Evolutionary conservation across 2,329 filamentous ascomycete species (phyloP), one percentile per base, ranked within the genome.

Genomic region (Pseudomassariella vexata): DNA sequence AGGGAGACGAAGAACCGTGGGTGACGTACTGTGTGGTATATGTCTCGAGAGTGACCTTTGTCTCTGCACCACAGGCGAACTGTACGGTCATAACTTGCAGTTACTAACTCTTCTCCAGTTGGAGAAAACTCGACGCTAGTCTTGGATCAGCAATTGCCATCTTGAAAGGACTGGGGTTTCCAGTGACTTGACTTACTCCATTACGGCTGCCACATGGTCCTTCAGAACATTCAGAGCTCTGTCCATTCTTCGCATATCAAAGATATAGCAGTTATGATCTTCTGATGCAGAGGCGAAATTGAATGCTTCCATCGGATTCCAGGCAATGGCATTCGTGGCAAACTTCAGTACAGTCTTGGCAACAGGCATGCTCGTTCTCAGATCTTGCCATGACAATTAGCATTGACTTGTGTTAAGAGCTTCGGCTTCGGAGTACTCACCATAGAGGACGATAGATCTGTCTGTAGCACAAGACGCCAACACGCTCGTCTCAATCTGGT

Each of bases 21-120:
- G n/a, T n/a, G 95, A 42, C 92, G 80, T 63, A 95, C 94, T 12
- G 92, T 96, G 66, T 96, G 89, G 62, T 96, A 98, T 29, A 95
- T 79, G 53, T 98, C 92, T 47, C 89, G 75, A 10, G 85, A 89
- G 60, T 92, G 86, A 16, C 90, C 90, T 40, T 81, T 68, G 43
- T 81, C 76, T 35, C 85, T 75, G 54, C 78, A 78, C 85, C 88
- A 96, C 30, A 96, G 66, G 30, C 92, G 79, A 32, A 98, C 70
- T 5, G 87, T 95, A 40, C 88, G 79, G 53, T 94, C 86, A 54
- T 89, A 88, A 1, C 83, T 88, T 5, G 86, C 92, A 10, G 82
- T 86, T 14, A 96, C 87, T 27, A 98, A 75, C 56, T 95, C 89
- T 56, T 95, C 84, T 38, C 92, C 92, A 0, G 92, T 96, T 1